A percentile compares a stretch with the other conserved stretches of the same genome.
Conservation (phyloP, 352 stramenopile genomes). For the Elongisporangium undulatum region DNA sequence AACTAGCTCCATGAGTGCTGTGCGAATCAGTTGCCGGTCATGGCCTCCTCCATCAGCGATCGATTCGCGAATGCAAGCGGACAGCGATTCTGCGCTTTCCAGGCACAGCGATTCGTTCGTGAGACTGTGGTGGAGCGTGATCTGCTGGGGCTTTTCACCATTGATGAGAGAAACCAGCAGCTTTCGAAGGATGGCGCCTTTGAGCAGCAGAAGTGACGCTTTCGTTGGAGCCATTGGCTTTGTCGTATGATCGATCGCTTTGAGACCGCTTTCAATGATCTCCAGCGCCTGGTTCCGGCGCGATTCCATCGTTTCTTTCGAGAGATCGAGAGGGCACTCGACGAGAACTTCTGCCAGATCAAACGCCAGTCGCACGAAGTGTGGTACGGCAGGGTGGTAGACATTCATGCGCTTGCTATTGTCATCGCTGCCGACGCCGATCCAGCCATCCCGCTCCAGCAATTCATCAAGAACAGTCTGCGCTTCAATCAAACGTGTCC, state of each 20-base stretch:
- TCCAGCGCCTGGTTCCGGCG: slow-evolving; percentile 19
- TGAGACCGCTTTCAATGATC: slow-evolving; percentile 32
- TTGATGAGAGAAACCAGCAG: slow-evolving; percentile 4
- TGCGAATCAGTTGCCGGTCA: slow-evolving; percentile 45
- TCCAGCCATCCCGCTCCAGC: slow-evolving; percentile 56
- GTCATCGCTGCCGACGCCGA: slow-evolving; percentile 19
- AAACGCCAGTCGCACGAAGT: slow-evolving; percentile 46
- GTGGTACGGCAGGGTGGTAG: slow-evolving; percentile 42
- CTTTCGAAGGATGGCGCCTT: slow-evolving; percentile 13
- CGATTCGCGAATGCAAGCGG: slow-evolving; percentile 28
- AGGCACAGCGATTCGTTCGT: not conserved
- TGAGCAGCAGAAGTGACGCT: slow-evolving; percentile 48
- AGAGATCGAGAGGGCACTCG: slow-evolving; percentile 21
- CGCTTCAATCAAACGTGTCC: slow-evolving; percentile 26
- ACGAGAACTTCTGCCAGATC: slow-evolving; percentile 49
- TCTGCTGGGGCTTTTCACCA: not conserved
- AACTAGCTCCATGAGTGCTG: slow-evolving; percentile 58
- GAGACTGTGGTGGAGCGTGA: not conserved
- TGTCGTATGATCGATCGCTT: slow-evolving; percentile 34
- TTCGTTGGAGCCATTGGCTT: slow-evolving; percentile 31
- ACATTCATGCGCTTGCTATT: slow-evolving; percentile 40
- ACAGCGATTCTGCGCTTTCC: slow-evolving; percentile 13
- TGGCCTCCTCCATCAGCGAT: slow-evolving; percentile 46
- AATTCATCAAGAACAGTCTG: slow-evolving; percentile 35
- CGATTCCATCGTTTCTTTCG: slow-evolving; percentile 11